Conservation (phyloP, 768 basidiomycete species). For the Agrocybe praecox region DNA sequence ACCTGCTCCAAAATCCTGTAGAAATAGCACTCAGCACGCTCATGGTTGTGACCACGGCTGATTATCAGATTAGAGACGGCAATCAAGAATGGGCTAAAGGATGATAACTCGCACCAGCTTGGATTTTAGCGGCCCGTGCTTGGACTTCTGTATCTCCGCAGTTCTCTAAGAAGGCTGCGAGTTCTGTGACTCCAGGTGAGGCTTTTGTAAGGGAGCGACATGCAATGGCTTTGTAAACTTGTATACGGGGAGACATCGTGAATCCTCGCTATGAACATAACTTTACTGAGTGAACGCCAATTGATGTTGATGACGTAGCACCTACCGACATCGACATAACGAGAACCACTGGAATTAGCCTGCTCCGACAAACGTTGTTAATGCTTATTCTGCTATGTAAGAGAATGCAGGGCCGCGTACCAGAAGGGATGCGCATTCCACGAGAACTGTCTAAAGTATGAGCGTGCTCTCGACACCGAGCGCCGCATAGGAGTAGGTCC, state of each 20-base stretch:
- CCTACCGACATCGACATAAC: constrained; percentile 67
- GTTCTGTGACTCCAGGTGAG: constrained; percentile 18
- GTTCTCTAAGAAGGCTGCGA: constrained; percentile 19
- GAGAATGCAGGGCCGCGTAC: constrained; percentile 25
- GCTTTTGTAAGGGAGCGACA: constrained; percentile 53
- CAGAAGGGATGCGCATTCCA: constrained; percentile 45
- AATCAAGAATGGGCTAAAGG: neutral
- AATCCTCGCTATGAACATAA: constrained; percentile 62
- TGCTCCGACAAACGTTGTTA: constrained; percentile 24
- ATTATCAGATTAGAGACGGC: neutral
- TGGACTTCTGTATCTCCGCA: constrained; percentile 57
- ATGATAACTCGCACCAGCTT: constrained; percentile 47
- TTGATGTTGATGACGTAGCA: constrained; percentile 15
- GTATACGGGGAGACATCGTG: constrained; percentile 77
- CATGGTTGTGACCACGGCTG: constrained; percentile 74
- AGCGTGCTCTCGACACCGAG: constrained; percentile 1
- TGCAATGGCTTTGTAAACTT: constrained; percentile 78
- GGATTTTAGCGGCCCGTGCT: constrained; percentile 71
- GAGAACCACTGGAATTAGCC: constrained; percentile 76
- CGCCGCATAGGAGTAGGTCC: constrained; percentile 1
- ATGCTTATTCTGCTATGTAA: constrained; percentile 1
- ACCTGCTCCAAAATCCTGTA: constrained; percentile 86
- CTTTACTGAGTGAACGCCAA: neutral
- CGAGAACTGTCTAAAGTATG: constrained; percentile 7
- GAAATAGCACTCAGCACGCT: constrained; percentile 80